Evolutionary conservation across 352 stramenopile genomes (phyloP).

Genomic region (Phytophthora rubi): DNA sequence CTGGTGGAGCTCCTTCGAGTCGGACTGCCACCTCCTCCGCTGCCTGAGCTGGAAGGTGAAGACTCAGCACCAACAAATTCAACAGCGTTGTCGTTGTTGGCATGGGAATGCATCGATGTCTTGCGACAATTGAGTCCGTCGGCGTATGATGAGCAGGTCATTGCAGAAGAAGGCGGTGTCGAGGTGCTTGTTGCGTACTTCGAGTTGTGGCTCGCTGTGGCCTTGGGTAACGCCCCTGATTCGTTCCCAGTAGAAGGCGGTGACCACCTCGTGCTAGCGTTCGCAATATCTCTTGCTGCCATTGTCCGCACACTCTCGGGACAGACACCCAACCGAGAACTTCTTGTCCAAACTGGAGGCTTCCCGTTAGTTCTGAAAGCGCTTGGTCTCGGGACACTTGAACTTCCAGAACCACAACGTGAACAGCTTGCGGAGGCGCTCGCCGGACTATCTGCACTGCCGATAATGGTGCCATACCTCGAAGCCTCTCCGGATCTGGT

Average conservation of each 20-base stretch:
- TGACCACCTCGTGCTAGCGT: conserved; percentile 22
- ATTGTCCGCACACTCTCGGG: conserved; percentile 29
- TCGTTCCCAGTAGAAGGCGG: conserved; percentile 19
- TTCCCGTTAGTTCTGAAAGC: conserved; percentile 51
- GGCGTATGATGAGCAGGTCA: conserved; percentile 45
- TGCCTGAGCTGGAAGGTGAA: conserved; percentile 8
- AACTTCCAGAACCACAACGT: conserved; percentile 21
- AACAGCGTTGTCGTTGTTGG: conserved; percentile 20
- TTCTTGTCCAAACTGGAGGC: conserved; percentile 41
- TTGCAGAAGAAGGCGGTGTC: conserved; percentile 50
- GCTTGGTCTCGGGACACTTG: conserved; percentile 17
- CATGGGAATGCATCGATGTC: conserved; percentile 47
- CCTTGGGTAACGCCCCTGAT: conserved; percentile 19
- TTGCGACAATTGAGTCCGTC: conserved; percentile 47
- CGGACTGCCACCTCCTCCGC: conserved; percentile 2
- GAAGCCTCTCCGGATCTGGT: conserved; percentile 48
- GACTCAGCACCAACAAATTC: not conserved
- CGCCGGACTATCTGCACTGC: conserved; percentile 19
- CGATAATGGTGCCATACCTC: conserved; percentile 21
- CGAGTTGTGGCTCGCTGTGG: conserved; percentile 34
- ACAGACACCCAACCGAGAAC: conserved; percentile 33
- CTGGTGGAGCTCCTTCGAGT: conserved; percentile 52
- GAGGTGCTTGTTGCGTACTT: conserved; percentile 53
- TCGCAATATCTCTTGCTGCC: conserved; percentile 21
- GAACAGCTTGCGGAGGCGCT: conserved; percentile 33